Conservation (phyloP, 169 alveolate species). For the Plasmodium coatneyi region DNA sequence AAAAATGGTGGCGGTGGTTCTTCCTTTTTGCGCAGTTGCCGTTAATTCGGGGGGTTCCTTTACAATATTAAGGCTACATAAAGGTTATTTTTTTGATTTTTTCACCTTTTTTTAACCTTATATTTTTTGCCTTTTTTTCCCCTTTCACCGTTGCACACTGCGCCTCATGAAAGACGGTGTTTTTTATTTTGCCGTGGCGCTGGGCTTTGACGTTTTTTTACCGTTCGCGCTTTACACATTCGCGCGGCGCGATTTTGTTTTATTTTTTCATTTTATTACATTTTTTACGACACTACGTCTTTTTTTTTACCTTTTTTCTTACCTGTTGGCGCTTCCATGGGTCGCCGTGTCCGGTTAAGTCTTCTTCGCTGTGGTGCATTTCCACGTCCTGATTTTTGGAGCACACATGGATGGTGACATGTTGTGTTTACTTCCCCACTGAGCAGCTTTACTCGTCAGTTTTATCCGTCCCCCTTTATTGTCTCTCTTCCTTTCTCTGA, state of each 20-base stretch:
- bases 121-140: background rate
- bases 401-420: background rate
- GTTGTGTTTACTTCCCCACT: background rate
- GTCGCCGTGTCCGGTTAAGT: background rate
- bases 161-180: background rate
- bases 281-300: background rate
- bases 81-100: background rate
- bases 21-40: background rate
- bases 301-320: slow-evolving; percentile 3
- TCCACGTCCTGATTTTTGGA: background rate
- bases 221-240: background rate
- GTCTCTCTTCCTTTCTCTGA: background rate
- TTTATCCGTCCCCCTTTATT: background rate
- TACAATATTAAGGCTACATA: background rate
- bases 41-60: background rate
- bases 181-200: background rate
- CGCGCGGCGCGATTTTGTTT: background rate
- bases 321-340: background rate
- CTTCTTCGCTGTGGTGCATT: background rate
- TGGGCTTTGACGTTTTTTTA: background rate
- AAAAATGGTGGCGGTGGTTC: background rate
- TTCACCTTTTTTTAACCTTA: background rate
- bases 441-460: background rate
- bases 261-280: background rate
- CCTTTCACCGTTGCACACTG: background rate